phyloP scores from a whole-genome alignment of 805 yeast genomes.

The Candida caryicola region DNA sequence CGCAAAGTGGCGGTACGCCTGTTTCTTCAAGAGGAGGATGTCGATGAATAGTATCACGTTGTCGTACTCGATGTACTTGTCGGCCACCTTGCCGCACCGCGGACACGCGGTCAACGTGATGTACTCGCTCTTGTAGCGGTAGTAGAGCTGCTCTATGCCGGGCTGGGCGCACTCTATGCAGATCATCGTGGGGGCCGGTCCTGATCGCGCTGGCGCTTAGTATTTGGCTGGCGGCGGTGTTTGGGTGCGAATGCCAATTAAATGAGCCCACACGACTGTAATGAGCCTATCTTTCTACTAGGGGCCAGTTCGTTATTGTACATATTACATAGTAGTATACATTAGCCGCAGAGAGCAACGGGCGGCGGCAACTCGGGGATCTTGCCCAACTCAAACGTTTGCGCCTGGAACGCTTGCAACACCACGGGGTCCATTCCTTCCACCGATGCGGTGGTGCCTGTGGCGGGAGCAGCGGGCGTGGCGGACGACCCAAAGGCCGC shows the following conservation, averaged over 20 bases:
- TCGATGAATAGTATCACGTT: conserved; percentile 81
- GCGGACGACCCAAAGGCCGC: conserved; percentile 7
- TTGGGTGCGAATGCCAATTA: neutral
- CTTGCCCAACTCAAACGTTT: conserved; percentile 51
- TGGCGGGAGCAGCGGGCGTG: neutral
- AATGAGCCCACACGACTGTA: neutral
- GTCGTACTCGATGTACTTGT: conserved; percentile 89
- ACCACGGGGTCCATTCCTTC: conserved; percentile 45
- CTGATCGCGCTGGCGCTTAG: neutral
- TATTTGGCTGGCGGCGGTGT: neutral
- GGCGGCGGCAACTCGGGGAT: conserved; percentile 80
- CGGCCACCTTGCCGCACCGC: conserved; percentile 71
- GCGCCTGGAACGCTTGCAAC: conserved; percentile 46
- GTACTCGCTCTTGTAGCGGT: conserved; percentile 70
- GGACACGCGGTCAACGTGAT: conserved; percentile 77
- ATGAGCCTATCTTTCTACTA: no score
- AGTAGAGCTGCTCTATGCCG: conserved; percentile 63
- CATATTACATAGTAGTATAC: neutral
- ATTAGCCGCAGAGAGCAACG: conserved; percentile 24
- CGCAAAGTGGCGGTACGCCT: conserved; percentile 83
- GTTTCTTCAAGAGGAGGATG: conserved; percentile 76
- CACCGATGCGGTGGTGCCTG: conserved; percentile 6
- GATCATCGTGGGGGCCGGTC: conserved; percentile 53
- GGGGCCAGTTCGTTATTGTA: neutral
- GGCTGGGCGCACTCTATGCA: conserved; percentile 80